These are phyloP conservation scores for Boletellus dicymbophilus DNA, from an alignment of 1,284 basidiomycete genomes.

Conservation along the genomic window DNA sequence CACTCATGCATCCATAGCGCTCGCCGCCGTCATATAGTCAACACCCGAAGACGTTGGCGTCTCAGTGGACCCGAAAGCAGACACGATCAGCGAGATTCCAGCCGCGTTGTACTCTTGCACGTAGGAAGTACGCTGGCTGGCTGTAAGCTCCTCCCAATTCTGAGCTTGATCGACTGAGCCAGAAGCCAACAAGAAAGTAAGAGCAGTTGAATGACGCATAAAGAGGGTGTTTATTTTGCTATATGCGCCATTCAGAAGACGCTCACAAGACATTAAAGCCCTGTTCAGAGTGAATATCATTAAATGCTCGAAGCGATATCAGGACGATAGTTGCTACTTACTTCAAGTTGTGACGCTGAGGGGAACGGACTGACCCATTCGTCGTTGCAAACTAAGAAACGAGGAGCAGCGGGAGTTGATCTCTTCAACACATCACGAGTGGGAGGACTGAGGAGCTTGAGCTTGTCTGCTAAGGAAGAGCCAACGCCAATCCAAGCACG, in stretches of 20 bases:
- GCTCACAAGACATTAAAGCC: conserved; percentile 45
- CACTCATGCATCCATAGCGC: conserved; percentile 52
- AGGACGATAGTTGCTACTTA: conserved; percentile 18
- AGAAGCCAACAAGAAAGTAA: conserved; percentile 50
- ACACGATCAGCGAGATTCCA: conserved; percentile 58
- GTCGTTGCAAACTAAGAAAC: conserved; percentile 55
- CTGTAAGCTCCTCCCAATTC: conserved; percentile 44
- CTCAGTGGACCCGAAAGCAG: conserved; percentile 50
- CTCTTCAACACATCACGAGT: conserved; percentile 43
- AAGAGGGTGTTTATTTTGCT: no score
- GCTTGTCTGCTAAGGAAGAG: conserved; percentile 21
- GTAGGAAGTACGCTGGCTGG: conserved; percentile 41
- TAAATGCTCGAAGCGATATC: neutral
- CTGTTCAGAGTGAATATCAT: conserved; percentile 16
- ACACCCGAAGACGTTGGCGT: conserved; percentile 45
- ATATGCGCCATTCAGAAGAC: neutral
- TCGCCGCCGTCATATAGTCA: conserved; percentile 42
- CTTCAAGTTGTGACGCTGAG: conserved; percentile 40
- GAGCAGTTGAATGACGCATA: conserved; percentile 33
- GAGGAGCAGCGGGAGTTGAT: conserved; percentile 46
- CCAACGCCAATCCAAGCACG: conserved; percentile 11
- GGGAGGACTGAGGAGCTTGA: conserved; percentile 18
- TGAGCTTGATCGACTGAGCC: conserved; percentile 55
- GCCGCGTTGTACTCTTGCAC: conserved; percentile 53
- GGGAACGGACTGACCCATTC: conserved; percentile 43